Evolutionary conservation across 2,329 filamentous ascomycete genomes (phyloP), one percentile per base, ranked within the genome.

Genomic region (Clonostachys rhizophaga): DNA sequence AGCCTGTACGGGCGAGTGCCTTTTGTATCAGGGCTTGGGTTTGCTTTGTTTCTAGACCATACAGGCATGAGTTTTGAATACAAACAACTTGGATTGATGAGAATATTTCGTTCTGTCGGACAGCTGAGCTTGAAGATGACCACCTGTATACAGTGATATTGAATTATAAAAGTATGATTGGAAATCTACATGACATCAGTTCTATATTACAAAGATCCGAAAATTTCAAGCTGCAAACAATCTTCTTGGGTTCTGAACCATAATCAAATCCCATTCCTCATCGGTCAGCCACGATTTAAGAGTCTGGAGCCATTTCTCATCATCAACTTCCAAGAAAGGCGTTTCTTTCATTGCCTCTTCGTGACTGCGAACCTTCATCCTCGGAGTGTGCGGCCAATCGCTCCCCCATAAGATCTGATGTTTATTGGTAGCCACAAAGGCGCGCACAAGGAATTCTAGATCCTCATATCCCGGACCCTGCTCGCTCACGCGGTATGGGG

Each of bases 371-470:
- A 65, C 58, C 44, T 62, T 67, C 65, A 67, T 68, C 14, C 60
- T 54, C 0, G 65, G 64, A 2, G 63, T 67, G 48, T 68, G 65
- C 2, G 65, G 64, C 63, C 63, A 69, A 41, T 69, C 66, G 50
- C 65, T 69, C 66, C 65, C 63, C 64, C 36, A 69, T 2, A 68
- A 34, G 10, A 68, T 47, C 5, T 54, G 57, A 17, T 52, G 45
- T 10, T 61, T 60, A 42, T 68, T 67, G 5, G 60, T 60, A 42
- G 63, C 52, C 2, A 67, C 52, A 35, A 65, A 53, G 1, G 58
- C 60, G 10, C 56, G 45, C 1, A 66, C 64, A 16, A 67, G 41
- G 6, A 55, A 54, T 36, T 55, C 52, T 33, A 66, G 43, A 35
- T 68, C 65, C 6, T 54, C 47, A 48, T 65, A 68, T 1, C 34